Base-by-base conservation (phyloP, 2,329 filamentous ascomycete species). In the Beauveria brongniartii region DNA sequence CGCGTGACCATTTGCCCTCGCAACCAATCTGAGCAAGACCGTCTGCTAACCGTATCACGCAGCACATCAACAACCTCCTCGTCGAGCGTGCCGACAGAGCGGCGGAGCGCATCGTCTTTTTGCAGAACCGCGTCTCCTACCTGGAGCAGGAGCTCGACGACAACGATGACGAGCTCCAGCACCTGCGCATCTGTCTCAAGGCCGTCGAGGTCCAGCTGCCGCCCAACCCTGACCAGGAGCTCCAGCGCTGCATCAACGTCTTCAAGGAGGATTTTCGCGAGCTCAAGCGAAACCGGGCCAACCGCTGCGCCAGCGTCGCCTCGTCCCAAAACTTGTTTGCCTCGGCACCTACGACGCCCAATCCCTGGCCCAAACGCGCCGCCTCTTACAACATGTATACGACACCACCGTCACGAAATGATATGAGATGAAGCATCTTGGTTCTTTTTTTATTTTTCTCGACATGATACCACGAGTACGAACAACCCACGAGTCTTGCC, bases 31-130 rank as follows among this genome's bases (percentile, higher is more conserved):
- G 14, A 20, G 16, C 24, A 14, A 30, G 5, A 64, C 59, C 59
- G 67, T 64, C 59, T 67, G 66, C 64, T 76, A 61, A 75, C 68
- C 20, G n/a, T 18, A 28, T 12, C n/a, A 20, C 63, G 51, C 40
- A 55, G 77, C 83, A 87, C 65, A 85, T 89, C 61, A 84, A 88
- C 67, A 77, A 77, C 26, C 71, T 88, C 37, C 79, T 88, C 24
- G 77, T 85, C 57, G 79, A 79, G 47, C 80, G 83, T 63, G 79
- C 82, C 61, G 81, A 87, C 68, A 77, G 76, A 43, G 79, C 85
- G 55, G 79, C 81, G 47, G 76, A 83, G 64, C 80, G 80, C 57
- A 83, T 88, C 61, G 75, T 84, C 26, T 80, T 82, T 62, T 76
- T 89, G 16, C 83, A 88, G 66, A 78, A 78, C 43, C 80, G 83